Base-by-base conservation (phyloP, 129 eudicot species). In the Artemisia argyi region DNA sequence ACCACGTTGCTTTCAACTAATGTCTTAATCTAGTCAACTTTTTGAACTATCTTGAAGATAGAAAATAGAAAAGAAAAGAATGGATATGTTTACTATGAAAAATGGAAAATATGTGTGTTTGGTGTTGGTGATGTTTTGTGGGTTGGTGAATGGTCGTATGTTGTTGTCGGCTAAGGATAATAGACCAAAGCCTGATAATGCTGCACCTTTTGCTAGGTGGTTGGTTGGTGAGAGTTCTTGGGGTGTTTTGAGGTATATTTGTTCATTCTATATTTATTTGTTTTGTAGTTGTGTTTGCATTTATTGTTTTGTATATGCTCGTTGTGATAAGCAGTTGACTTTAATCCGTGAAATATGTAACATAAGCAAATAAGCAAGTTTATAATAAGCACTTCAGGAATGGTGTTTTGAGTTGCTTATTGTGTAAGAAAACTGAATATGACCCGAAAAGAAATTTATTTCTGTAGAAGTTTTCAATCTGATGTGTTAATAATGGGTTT, bases 181-280 rank as follows among this genome's bases (percentile, higher is more conserved):
- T 57, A 81, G 91, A 56, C 98, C 98, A 7, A 55, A 49, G 20
- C 92, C 83, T 47, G 67, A 69, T 35, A 80, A 83, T 61, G 82
- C 82, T 19, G 95, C 92, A 61, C 63, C 85, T 19, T 92, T 87
- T 66, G 98, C 98, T 78, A 89, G 98, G 51, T 92, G 98, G 98
- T 52, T 92, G 77, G 95, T 89, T 74, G 89, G 92, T 46, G 89
- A 81, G 73, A 79, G 78, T 65, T 89, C 98, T 7, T 92, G 98
- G 98, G 98, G 96, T 0, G 87, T 89, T 65, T 85, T 92, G 56
- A 92, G 81, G 98, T 89, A 77, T 50, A n/a, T 3, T 20, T 22
- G 48, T 10, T 60, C 2, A 14, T 55, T 55, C 22, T 55, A 55
- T 55, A 55, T 76, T 18, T 19, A 73, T 19, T 54, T 66, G 5